Evolutionary conservation across 2,329 filamentous ascomycete species (phyloP), one percentile per base, ranked within the genome.

Genomic region (Coccinonectria pachysandricola): DNA sequence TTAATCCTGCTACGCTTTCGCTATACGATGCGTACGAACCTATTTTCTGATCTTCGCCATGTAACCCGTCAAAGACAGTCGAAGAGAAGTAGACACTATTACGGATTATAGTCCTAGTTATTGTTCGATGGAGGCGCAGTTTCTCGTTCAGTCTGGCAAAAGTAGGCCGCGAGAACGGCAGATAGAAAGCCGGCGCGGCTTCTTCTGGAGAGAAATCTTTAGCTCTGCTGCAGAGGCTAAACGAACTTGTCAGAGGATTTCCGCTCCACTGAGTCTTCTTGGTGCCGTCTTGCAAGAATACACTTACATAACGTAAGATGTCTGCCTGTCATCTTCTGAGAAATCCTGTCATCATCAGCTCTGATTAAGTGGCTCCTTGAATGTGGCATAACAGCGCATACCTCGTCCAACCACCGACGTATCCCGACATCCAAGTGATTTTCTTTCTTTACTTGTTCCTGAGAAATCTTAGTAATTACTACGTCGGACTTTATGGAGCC

Each of bases 191-290:
- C 3, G 29, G 29, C 3, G 28, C 21, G 19, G 29, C 20, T 10
- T 31, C 24, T 8, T 26, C 25, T 9, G 15, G 13, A 5, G 25
- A 31, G 9, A 31, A 12, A 7, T 24, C 21, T 8, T 18, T 15
- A 9, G 29, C 29, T 24, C 29, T 27, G 8, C 21, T 19, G 14
- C 29, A 31, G 3, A 31, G 7, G 3, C 29, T 31, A 7, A 4
- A 3, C 7, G 4, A 10, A 6, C 2, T 8, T 16, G 5, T 6
- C 12, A 3, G 8, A 14, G 6, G 4, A n/a, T 5, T 11, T 10
- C n/a, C 12, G 4, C 21, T n/a, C 15, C 11, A 21, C 23, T 23
- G 21, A 23, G 8, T 9, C 26, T 19, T 16, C 13, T 22, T 11
- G 26, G 26, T 9, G 10, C 8, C 6, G 13, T n/a, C n/a, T n/a